Percentiles rank a stretch among this genome's conserved stretches.
These are phyloP conservation scores for Epicoccum nigrum DNA, from an alignment of 2,329 filamentous ascomycete genomes.

Conservation along the genomic window DNA sequence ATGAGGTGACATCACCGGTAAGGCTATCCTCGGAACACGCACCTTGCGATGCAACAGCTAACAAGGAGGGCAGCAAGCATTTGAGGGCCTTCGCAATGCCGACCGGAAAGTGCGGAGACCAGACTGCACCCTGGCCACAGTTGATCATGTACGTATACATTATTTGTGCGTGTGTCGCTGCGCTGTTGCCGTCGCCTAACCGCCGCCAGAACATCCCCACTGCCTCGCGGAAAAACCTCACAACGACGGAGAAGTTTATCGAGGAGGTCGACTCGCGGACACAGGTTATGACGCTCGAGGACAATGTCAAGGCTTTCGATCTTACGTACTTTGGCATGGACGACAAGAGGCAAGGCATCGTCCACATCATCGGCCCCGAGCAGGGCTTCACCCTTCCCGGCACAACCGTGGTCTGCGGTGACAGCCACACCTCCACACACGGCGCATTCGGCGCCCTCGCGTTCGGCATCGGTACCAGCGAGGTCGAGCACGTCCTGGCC, in stretches of 20 bases:
- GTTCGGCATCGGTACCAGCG: slow-evolving; percentile 96
- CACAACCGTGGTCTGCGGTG: slow-evolving; percentile 95
- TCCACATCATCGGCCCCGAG: slow-evolving; percentile 97
- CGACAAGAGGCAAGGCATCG: slow-evolving; percentile 96
- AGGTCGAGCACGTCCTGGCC: slow-evolving; percentile 97
- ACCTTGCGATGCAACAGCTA: background rate
- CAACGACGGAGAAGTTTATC: slow-evolving; percentile 92
- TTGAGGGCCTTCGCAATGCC: slow-evolving; percentile 92
- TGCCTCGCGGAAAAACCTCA: slow-evolving; percentile 86
- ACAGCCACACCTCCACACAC: slow-evolving; percentile 97
- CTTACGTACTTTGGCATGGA: slow-evolving; percentile 96
- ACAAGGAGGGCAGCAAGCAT: slow-evolving; percentile 74
- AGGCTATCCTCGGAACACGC: slow-evolving; percentile 42
- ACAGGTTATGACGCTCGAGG: slow-evolving; percentile 94
- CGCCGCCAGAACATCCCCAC: slow-evolving; percentile 84
- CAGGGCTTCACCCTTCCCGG: slow-evolving; percentile 98
- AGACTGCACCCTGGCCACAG: slow-evolving; percentile 95
- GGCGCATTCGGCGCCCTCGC: slow-evolving; percentile 94
- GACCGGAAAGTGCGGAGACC: slow-evolving; percentile 86
- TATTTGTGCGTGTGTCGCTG: background rate
- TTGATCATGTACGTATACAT: slow-evolving; percentile 78
- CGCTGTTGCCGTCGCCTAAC: slow-evolving; percentile 17
- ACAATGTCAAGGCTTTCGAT: slow-evolving; percentile 96
- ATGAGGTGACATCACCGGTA: slow-evolving; percentile 97
- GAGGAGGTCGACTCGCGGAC: slow-evolving; percentile 90